Evolutionary conservation across 768 basidiomycete genomes (phyloP).

Genomic region (Mycena galopus): DNA sequence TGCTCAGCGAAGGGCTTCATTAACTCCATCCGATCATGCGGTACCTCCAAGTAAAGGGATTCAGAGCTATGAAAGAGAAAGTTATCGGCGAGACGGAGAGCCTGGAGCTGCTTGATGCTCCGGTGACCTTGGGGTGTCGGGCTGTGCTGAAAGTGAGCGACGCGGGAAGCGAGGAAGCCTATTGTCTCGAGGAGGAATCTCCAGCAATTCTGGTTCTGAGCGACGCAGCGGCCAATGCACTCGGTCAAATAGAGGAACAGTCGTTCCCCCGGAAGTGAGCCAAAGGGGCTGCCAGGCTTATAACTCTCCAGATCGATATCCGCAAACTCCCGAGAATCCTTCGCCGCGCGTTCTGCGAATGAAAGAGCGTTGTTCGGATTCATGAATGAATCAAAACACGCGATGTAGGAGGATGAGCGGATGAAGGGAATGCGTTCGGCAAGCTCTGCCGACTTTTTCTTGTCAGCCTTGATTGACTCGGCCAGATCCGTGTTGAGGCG

Average conservation of each 20-base stretch:
- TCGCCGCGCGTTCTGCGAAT: conserved; percentile 28
- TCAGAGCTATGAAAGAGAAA: conserved; percentile 27
- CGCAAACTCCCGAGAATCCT: conserved; percentile 17
- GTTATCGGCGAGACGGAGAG: conserved; percentile 28
- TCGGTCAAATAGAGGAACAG: conserved; percentile 30
- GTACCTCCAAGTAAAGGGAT: conserved; percentile 16
- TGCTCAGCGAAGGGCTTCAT: conserved; percentile 25
- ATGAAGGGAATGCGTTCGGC: conserved; percentile 24
- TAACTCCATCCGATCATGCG: conserved; percentile 31
- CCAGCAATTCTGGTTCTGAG: conserved; percentile 25
- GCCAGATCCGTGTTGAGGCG: conserved; percentile 13
- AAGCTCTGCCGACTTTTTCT: conserved; percentile 33
- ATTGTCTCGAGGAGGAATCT: conserved; percentile 22
- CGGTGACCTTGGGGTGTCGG: conserved; percentile 27
- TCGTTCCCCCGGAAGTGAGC: conserved; percentile 14
- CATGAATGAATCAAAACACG: conserved; percentile 26
- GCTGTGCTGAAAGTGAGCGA: conserved; percentile 18
- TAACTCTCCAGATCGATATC: conserved; percentile 24
- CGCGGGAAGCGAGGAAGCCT: conserved; percentile 24
- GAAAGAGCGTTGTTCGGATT: conserved; percentile 19
- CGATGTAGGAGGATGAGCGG: conserved; percentile 24
- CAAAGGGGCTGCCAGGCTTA: conserved; percentile 9
- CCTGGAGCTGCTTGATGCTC: conserved; percentile 28
- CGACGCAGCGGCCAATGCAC: conserved; percentile 33
- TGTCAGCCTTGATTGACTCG: conserved; percentile 26